Conservation (phyloP, 139 green algal genomes). For the Axilococcus clingmanii region DNA sequence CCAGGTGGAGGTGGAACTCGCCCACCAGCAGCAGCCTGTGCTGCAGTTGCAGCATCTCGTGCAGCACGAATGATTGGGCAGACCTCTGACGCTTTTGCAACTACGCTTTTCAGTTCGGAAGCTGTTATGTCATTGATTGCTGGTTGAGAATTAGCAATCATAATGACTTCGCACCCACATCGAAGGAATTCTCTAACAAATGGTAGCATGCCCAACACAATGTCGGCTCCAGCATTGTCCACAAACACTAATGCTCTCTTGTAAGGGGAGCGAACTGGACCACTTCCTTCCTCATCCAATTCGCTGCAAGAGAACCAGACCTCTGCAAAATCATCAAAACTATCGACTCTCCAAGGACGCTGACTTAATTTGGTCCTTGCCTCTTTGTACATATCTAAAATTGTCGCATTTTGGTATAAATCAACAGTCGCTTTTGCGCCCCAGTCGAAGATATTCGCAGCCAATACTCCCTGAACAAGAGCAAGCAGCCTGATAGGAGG, state of each 20-base stretch:
- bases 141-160: conserved; percentile 85
- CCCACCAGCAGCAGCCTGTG: conserved; percentile 18
- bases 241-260: conserved; percentile 87
- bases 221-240: conserved; percentile 93
- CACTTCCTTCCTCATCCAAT: conserved; percentile 3
- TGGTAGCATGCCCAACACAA: conserved; percentile 93
- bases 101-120: conserved; percentile 57
- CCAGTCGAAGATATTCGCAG: conserved; percentile 99
- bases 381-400: conserved; percentile 87
- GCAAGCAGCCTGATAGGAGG: conserved; percentile 52
- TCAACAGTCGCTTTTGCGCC: conserved; percentile 76
- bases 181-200: conserved; percentile 86
- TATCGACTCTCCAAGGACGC: conserved; percentile 84
- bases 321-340: conserved; percentile 62
- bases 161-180: conserved; percentile 76
- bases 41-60: conserved; percentile 34
- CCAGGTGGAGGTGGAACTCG: conserved; percentile 38
- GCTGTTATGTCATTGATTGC: conserved; percentile 98
- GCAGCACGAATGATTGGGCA: conserved; percentile 53
- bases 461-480: conserved; percentile 77
- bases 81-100: conserved; percentile 34
- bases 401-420: conserved; percentile 86
- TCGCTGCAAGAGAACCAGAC: conserved; percentile 17
- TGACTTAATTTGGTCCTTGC: conserved; percentile 41
- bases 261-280: conserved; percentile 30